Percentiles rank a stretch among this genome's conserved stretches.
These are phyloP conservation scores for Brassica nigra DNA, from an alignment of 345 rosid species.

Conservation along the genomic window DNA sequence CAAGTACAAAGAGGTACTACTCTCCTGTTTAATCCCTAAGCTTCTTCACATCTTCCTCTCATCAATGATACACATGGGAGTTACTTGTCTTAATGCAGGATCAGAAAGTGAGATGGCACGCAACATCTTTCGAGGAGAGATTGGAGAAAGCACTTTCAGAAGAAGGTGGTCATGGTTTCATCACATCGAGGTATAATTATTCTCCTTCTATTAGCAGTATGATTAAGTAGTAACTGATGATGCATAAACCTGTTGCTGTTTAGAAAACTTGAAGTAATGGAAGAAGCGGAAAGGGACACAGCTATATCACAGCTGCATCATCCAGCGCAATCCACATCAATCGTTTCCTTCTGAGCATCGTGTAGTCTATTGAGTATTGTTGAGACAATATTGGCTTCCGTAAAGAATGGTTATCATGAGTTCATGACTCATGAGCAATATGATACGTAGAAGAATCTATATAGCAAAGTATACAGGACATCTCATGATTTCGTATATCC, in stretches of 20 bases:
- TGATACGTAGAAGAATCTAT: not conserved
- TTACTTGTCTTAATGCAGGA: conserved; percentile 54
- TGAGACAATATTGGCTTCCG: not conserved
- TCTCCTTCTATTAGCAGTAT: not conserved
- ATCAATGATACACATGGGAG: not conserved
- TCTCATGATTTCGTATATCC: not conserved
- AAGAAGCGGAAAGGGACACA: conserved; percentile 61
- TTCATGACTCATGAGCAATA: conserved; percentile 3
- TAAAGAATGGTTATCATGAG: conserved; percentile 1
- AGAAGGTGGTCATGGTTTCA: conserved; percentile 24
- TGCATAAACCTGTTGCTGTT: conserved; percentile 26
- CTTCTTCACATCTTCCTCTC: not conserved
- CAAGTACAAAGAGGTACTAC: conserved; percentile 87
- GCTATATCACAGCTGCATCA: conserved; percentile 54
- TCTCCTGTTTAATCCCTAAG: not conserved
- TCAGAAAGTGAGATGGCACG: conserved; percentile 95
- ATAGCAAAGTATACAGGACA: not conserved
- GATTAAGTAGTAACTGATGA: not conserved
- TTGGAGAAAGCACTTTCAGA: conserved; percentile 88
- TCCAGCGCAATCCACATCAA: conserved; percentile 57
- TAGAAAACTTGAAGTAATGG: conserved; percentile 59
- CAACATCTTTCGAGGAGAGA: conserved; percentile 92
- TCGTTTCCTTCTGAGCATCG: conserved; percentile 54
- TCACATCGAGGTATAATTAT: conserved; percentile 4
- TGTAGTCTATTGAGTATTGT: not conserved